These are phyloP conservation scores for Mucor plumbeus DNA, from an alignment of 371 early-diverging fungal species.

Conservation along the genomic window DNA sequence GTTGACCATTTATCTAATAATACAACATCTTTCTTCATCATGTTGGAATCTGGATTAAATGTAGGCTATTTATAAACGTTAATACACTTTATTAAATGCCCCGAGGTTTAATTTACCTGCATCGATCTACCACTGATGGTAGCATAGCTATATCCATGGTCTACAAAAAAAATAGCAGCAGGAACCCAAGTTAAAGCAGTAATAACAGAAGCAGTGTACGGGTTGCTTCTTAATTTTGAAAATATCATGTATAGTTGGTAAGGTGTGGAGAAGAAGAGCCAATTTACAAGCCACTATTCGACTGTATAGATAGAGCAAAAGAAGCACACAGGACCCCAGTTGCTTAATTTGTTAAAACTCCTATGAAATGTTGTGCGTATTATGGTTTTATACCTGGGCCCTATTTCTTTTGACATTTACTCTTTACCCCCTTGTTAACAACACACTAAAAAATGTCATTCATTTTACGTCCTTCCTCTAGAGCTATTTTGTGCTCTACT, in stretches of 20 bases:
- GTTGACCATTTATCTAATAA: constrained; percentile 75
- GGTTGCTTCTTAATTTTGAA: constrained; percentile 35
- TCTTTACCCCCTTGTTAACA: neutral
- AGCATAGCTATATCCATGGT: constrained; percentile 67
- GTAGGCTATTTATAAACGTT: constrained; percentile 62
- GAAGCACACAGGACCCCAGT: neutral
- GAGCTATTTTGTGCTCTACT: neutral
- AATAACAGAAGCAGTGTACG: constrained; percentile 34
- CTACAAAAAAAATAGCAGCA: constrained; percentile 61
- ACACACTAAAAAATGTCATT: constrained; percentile 23
- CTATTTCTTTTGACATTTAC: constrained; percentile 4
- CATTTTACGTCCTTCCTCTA: constrained; percentile 26
- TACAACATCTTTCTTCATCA: constrained; percentile 72
- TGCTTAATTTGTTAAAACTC: neutral
- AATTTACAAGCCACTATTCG: constrained; percentile 12
- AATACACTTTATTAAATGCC: neutral
- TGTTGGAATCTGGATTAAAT: constrained; percentile 87
- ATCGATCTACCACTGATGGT: constrained; percentile 72
- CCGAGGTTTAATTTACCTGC: constrained; percentile 55
- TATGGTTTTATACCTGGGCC: neutral
- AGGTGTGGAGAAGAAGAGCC: neutral
- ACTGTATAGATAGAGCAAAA: neutral
- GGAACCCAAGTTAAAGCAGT: constrained; percentile 63
- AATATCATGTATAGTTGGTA: constrained; percentile 23
- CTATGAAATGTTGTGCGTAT: neutral